Conservation (phyloP, 169 alveolate genomes). For the Eimeria brunetti region DNA sequence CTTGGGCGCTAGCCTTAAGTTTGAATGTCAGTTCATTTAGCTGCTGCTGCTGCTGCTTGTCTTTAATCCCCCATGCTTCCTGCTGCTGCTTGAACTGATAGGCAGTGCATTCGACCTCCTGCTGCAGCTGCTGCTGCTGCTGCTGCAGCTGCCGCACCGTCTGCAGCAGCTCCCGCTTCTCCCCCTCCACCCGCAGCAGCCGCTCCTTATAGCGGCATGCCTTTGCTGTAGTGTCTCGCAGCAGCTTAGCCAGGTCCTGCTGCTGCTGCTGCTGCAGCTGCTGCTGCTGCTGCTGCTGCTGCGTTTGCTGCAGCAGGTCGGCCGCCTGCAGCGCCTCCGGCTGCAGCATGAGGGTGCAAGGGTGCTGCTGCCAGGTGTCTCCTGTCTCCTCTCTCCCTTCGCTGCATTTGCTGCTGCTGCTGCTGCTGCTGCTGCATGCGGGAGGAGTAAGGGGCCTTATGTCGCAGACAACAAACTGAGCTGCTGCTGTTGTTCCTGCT, state of each 20-base stretch:
- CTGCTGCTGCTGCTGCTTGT: conserved; percentile 43
- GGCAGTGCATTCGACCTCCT: conserved; percentile 13
- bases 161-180: conserved; percentile 47
- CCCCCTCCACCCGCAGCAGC: conserved; percentile 13
- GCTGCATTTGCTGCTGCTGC: conserved; percentile 39
- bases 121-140: conserved; percentile 62
- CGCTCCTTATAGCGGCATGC: background rate
- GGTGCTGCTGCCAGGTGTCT: background rate
- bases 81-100: background rate
- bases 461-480: conserved; percentile 8
- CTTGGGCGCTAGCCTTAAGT: background rate
- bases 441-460: background rate
- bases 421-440: conserved; percentile 44
- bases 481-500: conserved; percentile 19
- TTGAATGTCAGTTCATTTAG: background rate
- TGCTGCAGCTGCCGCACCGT: conserved; percentile 33
- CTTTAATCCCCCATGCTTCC: conserved; percentile 34
- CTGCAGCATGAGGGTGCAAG: background rate
- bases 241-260: conserved; percentile 19
- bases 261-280: conserved; percentile 14
- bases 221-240: background rate
- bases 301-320: conserved; percentile 34
- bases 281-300: conserved; percentile 36
- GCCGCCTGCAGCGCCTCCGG: background rate
- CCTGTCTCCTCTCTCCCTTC: background rate